A percentile compares a stretch with the other conserved stretches of the same genome.
Evolutionary conservation across 2,329 filamentous ascomycete genomes (phyloP).

Genomic region (Penicillium freii): DNA sequence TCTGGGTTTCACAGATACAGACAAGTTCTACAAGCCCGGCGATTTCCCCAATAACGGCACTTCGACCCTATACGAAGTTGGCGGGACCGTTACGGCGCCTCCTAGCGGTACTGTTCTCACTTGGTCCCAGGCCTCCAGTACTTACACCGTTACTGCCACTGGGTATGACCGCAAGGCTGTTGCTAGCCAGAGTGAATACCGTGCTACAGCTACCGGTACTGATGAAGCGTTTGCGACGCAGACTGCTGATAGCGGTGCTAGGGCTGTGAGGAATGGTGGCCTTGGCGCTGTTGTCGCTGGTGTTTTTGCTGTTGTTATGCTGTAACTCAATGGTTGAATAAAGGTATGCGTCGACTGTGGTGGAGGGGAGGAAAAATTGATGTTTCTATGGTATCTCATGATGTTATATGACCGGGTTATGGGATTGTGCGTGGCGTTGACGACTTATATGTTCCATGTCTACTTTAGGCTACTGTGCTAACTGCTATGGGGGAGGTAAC

Average conservation of each 20-base stretch:
- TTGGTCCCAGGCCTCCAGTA: conserved; percentile 34
- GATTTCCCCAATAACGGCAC: conserved; percentile 30
- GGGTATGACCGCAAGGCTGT: conserved; percentile 25
- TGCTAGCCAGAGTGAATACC: conserved; percentile 15
- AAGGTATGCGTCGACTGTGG: neutral
- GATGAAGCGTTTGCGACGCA: conserved; percentile 6
- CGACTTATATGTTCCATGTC: neutral
- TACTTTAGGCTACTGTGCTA: neutral
- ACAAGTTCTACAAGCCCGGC: conserved; percentile 25
- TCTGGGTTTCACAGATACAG: conserved; percentile 19
- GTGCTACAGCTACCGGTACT: conserved; percentile 17
- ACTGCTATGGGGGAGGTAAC: too few relatives aligned
- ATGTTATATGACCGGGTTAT: neutral
- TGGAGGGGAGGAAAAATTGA: neutral
- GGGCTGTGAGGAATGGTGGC: neutral
- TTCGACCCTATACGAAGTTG: conserved; percentile 30
- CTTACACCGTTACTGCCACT: conserved; percentile 40
- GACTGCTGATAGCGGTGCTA: conserved; percentile 9
- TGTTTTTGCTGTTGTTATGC: conserved; percentile 8
- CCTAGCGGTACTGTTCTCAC: conserved; percentile 37
- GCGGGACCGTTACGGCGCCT: conserved; percentile 34
- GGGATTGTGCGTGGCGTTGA: neutral
- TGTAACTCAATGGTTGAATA: conserved; percentile 1
- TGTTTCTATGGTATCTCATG: neutral
- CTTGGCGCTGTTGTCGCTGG: conserved; percentile 7